Evolutionary conservation across 192 early-diverging fungal genomes (phyloP).

Genomic region (Thamnidium elegans): DNA sequence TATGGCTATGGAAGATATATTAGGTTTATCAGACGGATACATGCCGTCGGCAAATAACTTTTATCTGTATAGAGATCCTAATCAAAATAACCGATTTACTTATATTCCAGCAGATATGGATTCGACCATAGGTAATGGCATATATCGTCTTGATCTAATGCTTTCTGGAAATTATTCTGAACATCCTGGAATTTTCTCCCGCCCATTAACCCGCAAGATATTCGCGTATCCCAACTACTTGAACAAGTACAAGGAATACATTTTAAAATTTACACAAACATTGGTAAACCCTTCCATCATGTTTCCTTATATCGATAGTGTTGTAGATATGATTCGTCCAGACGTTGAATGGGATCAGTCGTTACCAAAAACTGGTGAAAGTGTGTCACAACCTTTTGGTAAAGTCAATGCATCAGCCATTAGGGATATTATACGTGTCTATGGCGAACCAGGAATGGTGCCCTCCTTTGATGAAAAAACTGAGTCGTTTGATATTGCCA

Average conservation of each 20-base stretch:
- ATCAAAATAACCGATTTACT: background rate
- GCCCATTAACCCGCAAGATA: conserved; percentile 8
- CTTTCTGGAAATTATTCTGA: conserved; percentile 14
- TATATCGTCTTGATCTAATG: background rate
- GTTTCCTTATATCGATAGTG: background rate
- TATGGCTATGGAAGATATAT: conserved; percentile 9
- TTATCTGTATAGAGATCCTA: conserved; percentile 9
- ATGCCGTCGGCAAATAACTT: conserved; percentile 11
- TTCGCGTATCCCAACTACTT: background rate
- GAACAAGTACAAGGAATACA: background rate
- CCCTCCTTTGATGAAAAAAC: too few relatives aligned
- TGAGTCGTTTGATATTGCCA: too few relatives aligned
- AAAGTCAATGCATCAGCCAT: too few relatives aligned
- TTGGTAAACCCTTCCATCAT: background rate
- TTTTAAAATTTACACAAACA: background rate
- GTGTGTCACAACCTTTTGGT: too few relatives aligned
- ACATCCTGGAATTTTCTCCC: conserved; percentile 7
- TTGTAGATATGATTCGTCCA: conserved; percentile 8
- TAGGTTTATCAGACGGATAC: conserved; percentile 11
- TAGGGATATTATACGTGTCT: too few relatives aligned
- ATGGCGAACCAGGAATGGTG: too few relatives aligned
- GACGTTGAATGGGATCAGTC: conserved; percentile 18
- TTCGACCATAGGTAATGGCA: background rate
- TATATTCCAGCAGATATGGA: conserved; percentile 9
- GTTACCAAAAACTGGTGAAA: too few relatives aligned